Conservation (phyloP, 495 filamentous ascomycete species). For the Penicillium turbatum region DNA sequence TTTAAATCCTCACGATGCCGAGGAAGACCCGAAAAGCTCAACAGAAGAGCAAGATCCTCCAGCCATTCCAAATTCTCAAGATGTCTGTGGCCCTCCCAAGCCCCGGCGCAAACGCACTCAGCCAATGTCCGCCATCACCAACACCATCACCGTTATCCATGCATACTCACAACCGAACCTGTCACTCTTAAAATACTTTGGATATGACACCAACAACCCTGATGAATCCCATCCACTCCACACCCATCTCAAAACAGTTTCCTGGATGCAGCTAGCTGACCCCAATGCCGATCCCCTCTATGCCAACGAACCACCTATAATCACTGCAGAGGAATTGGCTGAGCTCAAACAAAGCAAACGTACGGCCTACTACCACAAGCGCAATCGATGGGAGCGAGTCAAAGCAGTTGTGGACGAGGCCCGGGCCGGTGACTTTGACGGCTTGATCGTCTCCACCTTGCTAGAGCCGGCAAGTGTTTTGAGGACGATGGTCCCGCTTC, state of each 20-base stretch:
- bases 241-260: constrained; percentile 74
- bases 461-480: constrained; percentile 80
- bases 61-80: constrained; percentile 8
- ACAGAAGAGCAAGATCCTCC: constrained; percentile 17
- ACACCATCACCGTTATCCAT: constrained; percentile 86
- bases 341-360: constrained; percentile 72
- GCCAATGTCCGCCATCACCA: constrained; percentile 55
- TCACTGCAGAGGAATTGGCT: constrained; percentile 52
- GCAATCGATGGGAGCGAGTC: constrained; percentile 68
- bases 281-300: constrained; percentile 70
- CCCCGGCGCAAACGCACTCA: constrained; percentile 25
- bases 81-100: constrained; percentile 11
- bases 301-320: constrained; percentile 49
- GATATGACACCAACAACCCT: constrained; percentile 67
- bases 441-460: constrained; percentile 70
- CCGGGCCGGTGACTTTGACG: constrained; percentile 71
- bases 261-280: constrained; percentile 83
- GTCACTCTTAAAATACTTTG: constrained; percentile 78
- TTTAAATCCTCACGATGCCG: constrained; percentile 52
- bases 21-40: constrained; percentile 31
- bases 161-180: constrained; percentile 87
- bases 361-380: constrained; percentile 78
- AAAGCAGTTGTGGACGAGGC: constrained; percentile 66
- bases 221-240: constrained; percentile 70
- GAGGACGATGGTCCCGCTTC: constrained; percentile 65